These are phyloP conservation scores for Emmonsiellopsis sp. DNA, from an alignment of 2,329 filamentous ascomycete species.

Conservation along the genomic window DNA sequence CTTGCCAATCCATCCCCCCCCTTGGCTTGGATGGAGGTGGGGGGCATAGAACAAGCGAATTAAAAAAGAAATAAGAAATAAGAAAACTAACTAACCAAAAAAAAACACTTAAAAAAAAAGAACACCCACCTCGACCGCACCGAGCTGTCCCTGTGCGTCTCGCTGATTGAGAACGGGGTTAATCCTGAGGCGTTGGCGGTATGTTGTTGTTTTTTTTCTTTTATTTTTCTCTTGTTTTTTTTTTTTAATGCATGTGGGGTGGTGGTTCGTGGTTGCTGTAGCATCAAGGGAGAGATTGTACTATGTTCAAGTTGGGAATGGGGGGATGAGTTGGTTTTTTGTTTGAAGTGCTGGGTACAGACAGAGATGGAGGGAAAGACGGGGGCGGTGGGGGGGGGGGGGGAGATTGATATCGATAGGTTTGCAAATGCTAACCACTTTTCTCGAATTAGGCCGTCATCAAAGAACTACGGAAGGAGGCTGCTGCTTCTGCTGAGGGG, in stretches of 20 bases:
- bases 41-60: neutral
- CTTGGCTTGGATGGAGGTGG: no score
- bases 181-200: conserved; percentile 93
- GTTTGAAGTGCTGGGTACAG: no score
- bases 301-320: no score
- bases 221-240: conserved; percentile 1
- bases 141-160: conserved; percentile 88
- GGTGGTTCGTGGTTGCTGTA: neutral
- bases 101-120: conserved; percentile 38
- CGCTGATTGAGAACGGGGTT: conserved; percentile 92
- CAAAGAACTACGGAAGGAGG: conserved; percentile 36
- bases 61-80: neutral
- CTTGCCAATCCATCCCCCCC: no score
- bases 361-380: no score
- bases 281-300: no score
- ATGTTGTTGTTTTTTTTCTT: conserved; percentile 27
- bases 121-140: conserved; percentile 89
- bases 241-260: neutral
- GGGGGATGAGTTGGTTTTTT: no score
- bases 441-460: conserved; percentile 31
- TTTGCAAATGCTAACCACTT: neutral
- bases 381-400: no score
- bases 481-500: conserved; percentile 10
- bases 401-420: no score
- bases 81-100: neutral